These are phyloP conservation scores for Paramyrothecium sp. DNA, from an alignment of 2,329 filamentous ascomycete species.

Conservation along the genomic window DNA sequence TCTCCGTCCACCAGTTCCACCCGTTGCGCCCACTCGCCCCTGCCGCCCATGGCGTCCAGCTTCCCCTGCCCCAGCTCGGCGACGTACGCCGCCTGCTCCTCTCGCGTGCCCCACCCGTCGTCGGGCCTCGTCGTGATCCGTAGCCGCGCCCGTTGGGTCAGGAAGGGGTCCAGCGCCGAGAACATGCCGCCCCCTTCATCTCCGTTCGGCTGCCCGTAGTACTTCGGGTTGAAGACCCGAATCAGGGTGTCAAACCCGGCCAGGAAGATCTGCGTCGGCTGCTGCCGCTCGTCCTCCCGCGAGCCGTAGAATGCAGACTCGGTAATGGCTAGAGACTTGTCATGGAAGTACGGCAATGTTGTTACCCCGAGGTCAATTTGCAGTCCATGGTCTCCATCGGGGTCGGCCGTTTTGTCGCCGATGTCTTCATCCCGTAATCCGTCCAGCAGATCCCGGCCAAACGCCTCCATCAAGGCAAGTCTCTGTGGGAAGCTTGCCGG, in stretches of 20 bases:
- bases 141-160: slow-evolving; percentile 55
- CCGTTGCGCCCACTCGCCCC: slow-evolving; percentile 54
- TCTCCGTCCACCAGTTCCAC: slow-evolving; percentile 58
- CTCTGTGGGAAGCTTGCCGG: slow-evolving; percentile 68
- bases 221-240: slow-evolving; percentile 70
- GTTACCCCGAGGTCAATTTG: slow-evolving; percentile 68
- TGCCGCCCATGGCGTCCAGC: slow-evolving; percentile 52
- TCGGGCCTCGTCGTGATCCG: slow-evolving; percentile 63
- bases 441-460: slow-evolving; percentile 55
- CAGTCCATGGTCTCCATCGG: slow-evolving; percentile 5
- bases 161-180: slow-evolving; percentile 59
- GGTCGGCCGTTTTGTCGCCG: background rate
- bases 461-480: slow-evolving; percentile 68
- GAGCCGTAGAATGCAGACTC: slow-evolving; percentile 38
- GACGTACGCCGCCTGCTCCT: slow-evolving; percentile 49
- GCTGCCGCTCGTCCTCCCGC: background rate
- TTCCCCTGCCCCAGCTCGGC: slow-evolving; percentile 43
- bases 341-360: slow-evolving; percentile 70
- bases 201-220: slow-evolving; percentile 47
- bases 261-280: slow-evolving; percentile 62
- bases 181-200: slow-evolving; percentile 35
- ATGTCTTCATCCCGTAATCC: slow-evolving; percentile 8
- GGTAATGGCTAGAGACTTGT: slow-evolving; percentile 63
- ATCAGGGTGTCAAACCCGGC: slow-evolving; percentile 76
- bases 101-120: slow-evolving; percentile 54